Conservation (phyloP, 106 monocot genomes). For the Allium cepa region DNA sequence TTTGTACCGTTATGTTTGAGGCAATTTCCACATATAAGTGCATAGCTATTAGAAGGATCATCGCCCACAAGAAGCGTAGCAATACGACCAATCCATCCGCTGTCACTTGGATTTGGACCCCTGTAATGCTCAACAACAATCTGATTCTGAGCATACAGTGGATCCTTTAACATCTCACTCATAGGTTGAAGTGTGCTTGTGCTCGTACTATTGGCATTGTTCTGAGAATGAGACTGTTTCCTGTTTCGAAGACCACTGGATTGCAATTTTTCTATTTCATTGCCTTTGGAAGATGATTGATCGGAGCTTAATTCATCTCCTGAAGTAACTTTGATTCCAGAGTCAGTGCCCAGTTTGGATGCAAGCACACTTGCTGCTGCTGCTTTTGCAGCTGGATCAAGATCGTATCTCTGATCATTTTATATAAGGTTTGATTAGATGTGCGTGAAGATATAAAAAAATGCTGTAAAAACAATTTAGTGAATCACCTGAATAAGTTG, state of each 20-base stretch:
- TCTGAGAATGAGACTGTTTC: slow-evolving; percentile 30
- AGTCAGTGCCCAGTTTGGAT: slow-evolving; percentile 77
- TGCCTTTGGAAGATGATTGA: slow-evolving; percentile 21
- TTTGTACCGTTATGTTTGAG: slow-evolving; percentile 50
- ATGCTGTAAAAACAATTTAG: neutral
- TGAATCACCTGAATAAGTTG: slow-evolving; percentile 83
- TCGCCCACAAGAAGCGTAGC: slow-evolving; percentile 49
- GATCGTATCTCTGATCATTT: slow-evolving; percentile 71
- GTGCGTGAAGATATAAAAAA: too few species aligned
- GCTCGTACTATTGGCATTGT: slow-evolving; percentile 7
- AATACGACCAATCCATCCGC: slow-evolving; percentile 45
- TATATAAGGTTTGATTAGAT: too few species aligned
- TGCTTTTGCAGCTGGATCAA: slow-evolving; percentile 92
- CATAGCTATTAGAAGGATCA: slow-evolving; percentile 48
- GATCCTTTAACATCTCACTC: slow-evolving; percentile 14
- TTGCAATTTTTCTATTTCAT: slow-evolving; percentile 32
- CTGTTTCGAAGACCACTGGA: slow-evolving; percentile 56
- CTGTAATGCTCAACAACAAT: slow-evolving; percentile 55
- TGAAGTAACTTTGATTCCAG: slow-evolving; percentile 62
- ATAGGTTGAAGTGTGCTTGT: slow-evolving; percentile 2
- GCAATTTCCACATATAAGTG: slow-evolving; percentile 63
- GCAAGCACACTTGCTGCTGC: slow-evolving; percentile 91
- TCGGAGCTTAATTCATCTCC: slow-evolving; percentile 33
- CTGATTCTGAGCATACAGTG: slow-evolving; percentile 13
- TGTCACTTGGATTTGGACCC: slow-evolving; percentile 27